phyloP scores from a whole-genome alignment of 345 rosid genomes.

The Garcia nutans region DNA sequence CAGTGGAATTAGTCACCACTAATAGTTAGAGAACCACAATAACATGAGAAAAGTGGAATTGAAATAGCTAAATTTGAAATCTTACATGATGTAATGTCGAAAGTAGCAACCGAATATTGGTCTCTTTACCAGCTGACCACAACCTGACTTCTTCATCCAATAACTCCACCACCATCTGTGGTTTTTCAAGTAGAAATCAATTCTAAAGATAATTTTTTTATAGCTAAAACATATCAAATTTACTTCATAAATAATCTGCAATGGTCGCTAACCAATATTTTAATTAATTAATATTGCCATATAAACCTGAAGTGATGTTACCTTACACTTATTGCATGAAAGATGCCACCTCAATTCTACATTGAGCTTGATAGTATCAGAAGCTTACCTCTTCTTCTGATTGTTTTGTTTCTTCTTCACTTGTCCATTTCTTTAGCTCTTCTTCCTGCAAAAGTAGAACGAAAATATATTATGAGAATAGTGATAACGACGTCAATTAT shows the following conservation, averaged over 20 bases:
- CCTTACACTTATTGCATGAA: not conserved
- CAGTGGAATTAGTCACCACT: not conserved
- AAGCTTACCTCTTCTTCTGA: conserved; percentile 41
- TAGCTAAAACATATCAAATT: no score
- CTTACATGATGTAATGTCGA: conserved; percentile 76
- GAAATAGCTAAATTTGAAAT: not conserved
- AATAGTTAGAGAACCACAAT: no score
- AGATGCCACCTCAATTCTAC: not conserved
- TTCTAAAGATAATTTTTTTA: no score
- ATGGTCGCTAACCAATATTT: no score
- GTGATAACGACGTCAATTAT: not conserved
- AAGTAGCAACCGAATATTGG: conserved; percentile 67
- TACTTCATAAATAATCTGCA: no score
- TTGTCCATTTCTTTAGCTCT: conserved; percentile 35
- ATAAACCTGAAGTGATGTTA: no score
- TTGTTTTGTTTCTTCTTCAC: conserved; percentile 40
- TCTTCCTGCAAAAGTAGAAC: conserved; percentile 37
- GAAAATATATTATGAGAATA: not conserved
- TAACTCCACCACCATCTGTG: conserved; percentile 54
- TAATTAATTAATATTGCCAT: no score
- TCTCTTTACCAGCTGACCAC: conserved; percentile 82
- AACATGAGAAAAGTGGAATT: not conserved
- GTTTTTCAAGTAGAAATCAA: not conserved
- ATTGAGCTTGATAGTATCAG: not conserved
- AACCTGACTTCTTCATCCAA: conserved; percentile 59